Evolutionary conservation across 768 basidiomycete species (phyloP).

Genomic region (Tremella mesenterica): DNA sequence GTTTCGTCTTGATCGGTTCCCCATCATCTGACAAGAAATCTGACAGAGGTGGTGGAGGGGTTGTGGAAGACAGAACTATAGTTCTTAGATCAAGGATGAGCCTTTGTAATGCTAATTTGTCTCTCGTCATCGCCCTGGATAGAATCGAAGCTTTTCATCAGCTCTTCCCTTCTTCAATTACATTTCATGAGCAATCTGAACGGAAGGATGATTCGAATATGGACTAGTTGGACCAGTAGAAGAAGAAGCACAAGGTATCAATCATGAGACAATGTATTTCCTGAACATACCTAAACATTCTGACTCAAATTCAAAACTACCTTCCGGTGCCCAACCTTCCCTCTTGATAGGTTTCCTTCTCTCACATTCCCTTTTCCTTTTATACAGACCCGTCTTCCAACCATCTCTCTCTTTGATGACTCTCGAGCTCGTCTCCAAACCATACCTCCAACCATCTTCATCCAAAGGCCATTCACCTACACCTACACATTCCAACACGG

Average conservation of each 20-base stretch:
- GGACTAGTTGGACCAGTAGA: too few species aligned
- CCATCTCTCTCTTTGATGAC: slow-evolving; percentile 3
- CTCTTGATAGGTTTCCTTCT: slow-evolving; percentile 18
- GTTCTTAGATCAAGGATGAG: slow-evolving; percentile 18
- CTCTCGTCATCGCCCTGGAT: slow-evolving; percentile 7
- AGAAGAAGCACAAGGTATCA: too few species aligned
- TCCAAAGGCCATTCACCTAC: slow-evolving; percentile 31
- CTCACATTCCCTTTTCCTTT: slow-evolving; percentile 8
- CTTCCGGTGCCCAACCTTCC: slow-evolving; percentile 39
- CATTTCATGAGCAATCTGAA: neutral
- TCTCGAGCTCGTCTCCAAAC: slow-evolving; percentile 6
- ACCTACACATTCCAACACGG: slow-evolving; percentile 26
- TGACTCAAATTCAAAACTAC: slow-evolving; percentile 39
- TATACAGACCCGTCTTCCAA: slow-evolving; percentile 13
- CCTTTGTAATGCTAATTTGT: slow-evolving; percentile 18
- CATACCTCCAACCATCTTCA: slow-evolving; percentile 24
- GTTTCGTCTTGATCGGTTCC: slow-evolving; percentile 6
- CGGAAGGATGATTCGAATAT: neutral
- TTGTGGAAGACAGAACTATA: slow-evolving; percentile 18
- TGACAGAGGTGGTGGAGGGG: slow-evolving; percentile 2
- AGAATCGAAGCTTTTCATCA: slow-evolving; percentile 16
- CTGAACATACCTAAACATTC: slow-evolving; percentile 17
- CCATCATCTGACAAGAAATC: slow-evolving; percentile 1
- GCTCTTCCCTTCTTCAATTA: neutral
- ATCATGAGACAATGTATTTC: too few species aligned